A percentile compares a stretch with the other conserved stretches of the same genome.
Conservation (phyloP, 768 basidiomycete genomes). For the Mycena latifolia region DNA sequence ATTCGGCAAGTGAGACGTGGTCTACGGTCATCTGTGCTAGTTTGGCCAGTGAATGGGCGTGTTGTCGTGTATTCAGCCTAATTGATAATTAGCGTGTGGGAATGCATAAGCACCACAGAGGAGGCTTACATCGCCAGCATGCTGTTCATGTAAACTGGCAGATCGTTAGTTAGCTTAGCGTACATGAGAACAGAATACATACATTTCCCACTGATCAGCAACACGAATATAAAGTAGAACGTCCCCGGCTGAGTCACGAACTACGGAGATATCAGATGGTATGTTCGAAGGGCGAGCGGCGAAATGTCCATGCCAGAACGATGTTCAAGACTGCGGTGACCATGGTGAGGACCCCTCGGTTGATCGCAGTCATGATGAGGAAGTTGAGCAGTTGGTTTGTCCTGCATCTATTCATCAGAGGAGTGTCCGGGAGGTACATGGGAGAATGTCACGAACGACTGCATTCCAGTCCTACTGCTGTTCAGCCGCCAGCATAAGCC, state of each 20-base stretch:
- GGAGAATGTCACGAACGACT: constrained; percentile 13
- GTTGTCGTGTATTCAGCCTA: too few species aligned
- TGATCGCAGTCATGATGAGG: constrained; percentile 23
- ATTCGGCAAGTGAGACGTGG: too few species aligned
- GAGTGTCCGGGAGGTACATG: not conserved
- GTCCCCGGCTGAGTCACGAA: constrained; percentile 24
- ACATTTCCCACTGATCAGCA: constrained; percentile 25
- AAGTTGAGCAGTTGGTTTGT: constrained; percentile 21
- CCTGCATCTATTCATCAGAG: not conserved
- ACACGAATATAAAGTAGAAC: constrained; percentile 23
- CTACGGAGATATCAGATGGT: not conserved
- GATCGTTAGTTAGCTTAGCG: not conserved
- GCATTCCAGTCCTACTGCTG: constrained; percentile 4
- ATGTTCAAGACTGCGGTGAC: constrained; percentile 21
- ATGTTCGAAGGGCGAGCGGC: too few species aligned
- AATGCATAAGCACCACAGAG: too few species aligned
- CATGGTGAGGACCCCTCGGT: constrained; percentile 25
- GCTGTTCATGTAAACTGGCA: constrained; percentile 28
- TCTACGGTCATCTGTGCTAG: too few species aligned
- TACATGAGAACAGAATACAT: not conserved
- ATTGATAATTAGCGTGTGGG: too few species aligned
- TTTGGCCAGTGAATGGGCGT: too few species aligned
- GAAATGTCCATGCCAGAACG: not conserved
- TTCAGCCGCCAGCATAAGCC: constrained; percentile 18
- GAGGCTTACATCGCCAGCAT: constrained; percentile 22